Evolutionary conservation across 2,329 filamentous ascomycete genomes (phyloP).

Genomic region (Cryphonectria naterciae): DNA sequence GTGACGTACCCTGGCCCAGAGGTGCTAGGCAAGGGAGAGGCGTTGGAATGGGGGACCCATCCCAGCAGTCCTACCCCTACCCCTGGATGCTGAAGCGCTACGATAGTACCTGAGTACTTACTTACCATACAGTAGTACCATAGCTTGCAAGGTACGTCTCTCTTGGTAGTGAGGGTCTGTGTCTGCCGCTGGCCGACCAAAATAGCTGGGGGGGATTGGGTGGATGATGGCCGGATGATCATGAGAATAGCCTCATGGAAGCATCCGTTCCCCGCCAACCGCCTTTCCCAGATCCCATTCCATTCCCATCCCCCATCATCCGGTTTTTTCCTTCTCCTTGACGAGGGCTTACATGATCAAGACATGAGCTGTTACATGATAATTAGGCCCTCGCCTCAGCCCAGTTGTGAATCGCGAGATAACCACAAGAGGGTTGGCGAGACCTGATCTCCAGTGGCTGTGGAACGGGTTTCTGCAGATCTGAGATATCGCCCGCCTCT

Average conservation of each 20-base stretch:
- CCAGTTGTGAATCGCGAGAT: background rate
- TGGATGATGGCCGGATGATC: background rate
- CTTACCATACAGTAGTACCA: background rate
- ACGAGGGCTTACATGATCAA: background rate
- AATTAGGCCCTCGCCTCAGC: background rate
- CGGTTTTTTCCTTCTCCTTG: background rate
- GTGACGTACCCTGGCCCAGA: constrained; percentile 14
- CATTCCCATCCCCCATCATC: background rate
- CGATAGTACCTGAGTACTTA: background rate
- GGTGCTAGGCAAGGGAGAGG: background rate
- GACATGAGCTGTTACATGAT: background rate
- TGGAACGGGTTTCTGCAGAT: constrained; percentile 7
- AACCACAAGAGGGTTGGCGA: background rate
- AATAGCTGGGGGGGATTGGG: constrained; percentile 2
- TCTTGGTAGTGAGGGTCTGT: background rate
- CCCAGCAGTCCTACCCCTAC: constrained; percentile 2
- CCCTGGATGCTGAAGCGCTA: background rate
- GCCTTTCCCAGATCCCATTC: background rate
- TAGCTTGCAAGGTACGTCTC: background rate
- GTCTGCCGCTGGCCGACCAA: background rate
- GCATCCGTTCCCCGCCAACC: background rate
- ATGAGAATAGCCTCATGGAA: constrained; percentile 15
- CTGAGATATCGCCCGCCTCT: constrained; percentile 3
- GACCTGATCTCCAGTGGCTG: constrained; percentile 1
- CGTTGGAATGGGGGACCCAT: background rate